phyloP scores from a whole-genome alignment of 1,139 yeast genomes.

The Diutina neorugosa region DNA sequence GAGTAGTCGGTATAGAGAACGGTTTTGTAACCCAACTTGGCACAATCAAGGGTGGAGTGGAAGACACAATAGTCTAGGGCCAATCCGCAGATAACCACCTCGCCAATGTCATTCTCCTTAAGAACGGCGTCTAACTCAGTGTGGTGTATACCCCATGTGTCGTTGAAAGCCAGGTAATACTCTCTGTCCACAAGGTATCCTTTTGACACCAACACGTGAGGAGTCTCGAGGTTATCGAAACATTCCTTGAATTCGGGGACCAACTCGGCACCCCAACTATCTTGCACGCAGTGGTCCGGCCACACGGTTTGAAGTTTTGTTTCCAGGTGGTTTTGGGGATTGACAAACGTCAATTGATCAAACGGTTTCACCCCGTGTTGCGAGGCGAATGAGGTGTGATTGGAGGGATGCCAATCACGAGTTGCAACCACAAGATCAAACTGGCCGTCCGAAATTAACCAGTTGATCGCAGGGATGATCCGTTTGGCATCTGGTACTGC shows the following conservation, averaged over 20 bases:
- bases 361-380: constrained; percentile 48
- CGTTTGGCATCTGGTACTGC: constrained; percentile 61
- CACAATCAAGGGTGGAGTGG: constrained; percentile 59
- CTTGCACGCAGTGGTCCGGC: constrained; percentile 89
- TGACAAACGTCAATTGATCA: constrained; percentile 32
- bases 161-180: constrained; percentile 82
- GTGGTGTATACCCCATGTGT: constrained; percentile 59
- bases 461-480: constrained; percentile 39
- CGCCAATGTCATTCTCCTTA: constrained; percentile 30
- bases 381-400: constrained; percentile 75
- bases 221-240: constrained; percentile 10
- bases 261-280: constrained; percentile 51
- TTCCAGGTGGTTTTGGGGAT: constrained; percentile 30
- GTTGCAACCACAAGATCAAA: constrained; percentile 67
- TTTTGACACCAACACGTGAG: constrained; percentile 42
- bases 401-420: constrained; percentile 79
- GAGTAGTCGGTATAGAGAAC: background rate
- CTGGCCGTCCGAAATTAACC: constrained; percentile 23
- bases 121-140: constrained; percentile 53
- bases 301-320: constrained; percentile 41
- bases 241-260: constrained; percentile 30
- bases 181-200: constrained; percentile 67
- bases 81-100: constrained; percentile 67
- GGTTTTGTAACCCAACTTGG: background rate
- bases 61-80: constrained; percentile 83